Percentiles rank a stretch among this genome's conserved stretches.
Conservation (phyloP, 164 flowering plant species). For the Malania oleifera region DNA sequence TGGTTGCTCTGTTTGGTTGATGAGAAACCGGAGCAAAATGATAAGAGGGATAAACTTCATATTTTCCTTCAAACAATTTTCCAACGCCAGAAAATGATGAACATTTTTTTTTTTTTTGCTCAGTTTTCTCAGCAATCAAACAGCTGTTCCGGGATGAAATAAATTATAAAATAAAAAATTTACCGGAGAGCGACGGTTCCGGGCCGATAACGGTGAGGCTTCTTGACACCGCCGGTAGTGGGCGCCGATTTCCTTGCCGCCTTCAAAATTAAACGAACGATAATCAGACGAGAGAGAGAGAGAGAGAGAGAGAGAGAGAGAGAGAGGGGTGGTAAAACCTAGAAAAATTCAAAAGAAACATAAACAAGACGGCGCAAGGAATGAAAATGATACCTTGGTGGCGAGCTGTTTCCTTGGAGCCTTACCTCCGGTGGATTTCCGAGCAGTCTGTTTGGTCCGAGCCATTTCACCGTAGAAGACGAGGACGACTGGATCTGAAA, state of each 20-base stretch:
- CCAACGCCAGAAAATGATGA: no score
- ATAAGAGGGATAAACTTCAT: no score
- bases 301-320: background rate
- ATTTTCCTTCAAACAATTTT: no score
- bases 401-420: slow-evolving; percentile 41
- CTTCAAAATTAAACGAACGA: slow-evolving; percentile 8
- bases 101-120: no score
- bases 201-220: slow-evolving; percentile 26
- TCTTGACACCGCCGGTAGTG: slow-evolving; percentile 30
- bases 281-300: background rate
- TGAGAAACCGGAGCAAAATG: no score
- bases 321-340: background rate
- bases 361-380: no score
- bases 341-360: background rate
- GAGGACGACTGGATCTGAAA: background rate
- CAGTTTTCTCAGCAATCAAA: no score
- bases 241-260: slow-evolving; percentile 44
- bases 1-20: no score
- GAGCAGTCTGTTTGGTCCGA: slow-evolving; percentile 44
- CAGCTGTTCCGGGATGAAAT: background rate
- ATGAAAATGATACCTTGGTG: slow-evolving; percentile 21
- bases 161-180: background rate
- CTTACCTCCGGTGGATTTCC: slow-evolving; percentile 38
- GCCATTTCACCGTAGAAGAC: slow-evolving; percentile 24
- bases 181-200: slow-evolving; percentile 30